Evolutionary conservation across 495 filamentous ascomycete species (phyloP).

Genomic region (Polyplosphaeria fusca): DNA sequence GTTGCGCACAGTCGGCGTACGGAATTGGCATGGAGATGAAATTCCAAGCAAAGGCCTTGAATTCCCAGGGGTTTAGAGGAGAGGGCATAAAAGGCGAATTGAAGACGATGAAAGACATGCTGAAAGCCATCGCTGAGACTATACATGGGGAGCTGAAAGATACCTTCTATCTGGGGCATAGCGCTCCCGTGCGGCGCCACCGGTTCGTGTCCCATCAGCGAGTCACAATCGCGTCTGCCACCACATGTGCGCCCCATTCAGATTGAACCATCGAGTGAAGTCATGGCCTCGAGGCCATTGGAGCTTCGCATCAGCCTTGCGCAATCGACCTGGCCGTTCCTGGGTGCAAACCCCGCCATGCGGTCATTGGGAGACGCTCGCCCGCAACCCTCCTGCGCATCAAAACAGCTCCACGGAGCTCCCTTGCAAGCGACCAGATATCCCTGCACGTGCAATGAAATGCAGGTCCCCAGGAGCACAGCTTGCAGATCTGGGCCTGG

Average conservation of each 20-base stretch:
- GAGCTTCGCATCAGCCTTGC: not conserved
- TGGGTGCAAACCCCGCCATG: not conserved
- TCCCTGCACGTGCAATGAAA: constrained; percentile 10
- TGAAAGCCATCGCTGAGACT: not conserved
- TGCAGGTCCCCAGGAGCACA: constrained; percentile 2
- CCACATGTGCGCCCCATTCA: not conserved
- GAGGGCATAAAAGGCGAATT: not conserved
- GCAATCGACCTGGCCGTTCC: not conserved
- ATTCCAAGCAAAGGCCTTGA: too few relatives aligned
- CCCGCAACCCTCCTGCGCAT: not conserved
- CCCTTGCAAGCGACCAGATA: not conserved
- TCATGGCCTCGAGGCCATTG: not conserved
- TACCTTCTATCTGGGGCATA: not conserved
- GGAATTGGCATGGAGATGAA: too few relatives aligned
- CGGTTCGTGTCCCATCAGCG: not conserved
- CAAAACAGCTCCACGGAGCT: not conserved
- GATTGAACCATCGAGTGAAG: not conserved
- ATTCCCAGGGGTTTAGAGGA: too few relatives aligned
- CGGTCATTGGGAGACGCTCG: not conserved
- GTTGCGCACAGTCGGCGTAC: too few relatives aligned
- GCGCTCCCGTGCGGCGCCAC: not conserved
- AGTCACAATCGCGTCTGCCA: constrained; percentile 3
- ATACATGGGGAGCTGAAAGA: not conserved
- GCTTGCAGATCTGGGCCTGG: too few relatives aligned
- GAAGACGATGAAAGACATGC: not conserved